Evolutionary conservation across 768 basidiomycete species (phyloP).

Genomic region (Mycena alexandri): DNA sequence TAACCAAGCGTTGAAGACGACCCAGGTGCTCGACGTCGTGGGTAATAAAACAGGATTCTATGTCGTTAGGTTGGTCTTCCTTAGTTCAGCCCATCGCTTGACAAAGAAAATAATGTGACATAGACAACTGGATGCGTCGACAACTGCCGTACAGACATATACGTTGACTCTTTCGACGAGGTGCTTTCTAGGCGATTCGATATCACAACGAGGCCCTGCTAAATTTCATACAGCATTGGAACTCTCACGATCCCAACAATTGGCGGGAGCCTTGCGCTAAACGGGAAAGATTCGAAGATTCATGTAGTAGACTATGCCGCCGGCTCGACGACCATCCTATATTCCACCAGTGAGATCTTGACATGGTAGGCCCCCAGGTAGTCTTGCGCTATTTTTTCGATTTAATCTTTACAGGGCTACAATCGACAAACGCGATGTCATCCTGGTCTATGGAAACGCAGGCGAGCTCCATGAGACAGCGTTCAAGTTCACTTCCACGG

Average conservation of each 20-base stretch:
- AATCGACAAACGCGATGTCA: constrained; percentile 61
- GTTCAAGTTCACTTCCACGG: constrained; percentile 51
- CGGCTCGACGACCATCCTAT: constrained; percentile 57
- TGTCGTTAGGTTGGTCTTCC: constrained; percentile 50
- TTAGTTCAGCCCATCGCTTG: neutral
- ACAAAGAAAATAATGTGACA: neutral
- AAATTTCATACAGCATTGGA: constrained; percentile 47
- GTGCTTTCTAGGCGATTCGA: neutral
- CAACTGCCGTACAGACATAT: constrained; percentile 54
- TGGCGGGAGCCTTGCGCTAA: constrained; percentile 57
- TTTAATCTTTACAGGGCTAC: constrained; percentile 53
- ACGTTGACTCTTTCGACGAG: constrained; percentile 58
- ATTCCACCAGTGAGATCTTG: constrained; percentile 63
- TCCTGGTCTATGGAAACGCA: constrained; percentile 61
- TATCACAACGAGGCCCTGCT: neutral
- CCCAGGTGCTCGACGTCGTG: constrained; percentile 61
- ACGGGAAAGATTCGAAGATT: constrained; percentile 67
- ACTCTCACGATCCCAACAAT: constrained; percentile 56
- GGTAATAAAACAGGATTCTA: constrained; percentile 64
- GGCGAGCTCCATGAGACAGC: constrained; percentile 65
- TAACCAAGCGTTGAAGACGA: constrained; percentile 62
- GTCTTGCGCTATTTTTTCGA: neutral
- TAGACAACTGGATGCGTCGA: constrained; percentile 57
- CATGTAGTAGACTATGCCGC: constrained; percentile 64
- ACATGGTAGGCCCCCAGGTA: constrained; percentile 52